phyloP scores from a whole-genome alignment of 192 early-diverging fungal genomes.

The Rhizophagus clarus region DNA sequence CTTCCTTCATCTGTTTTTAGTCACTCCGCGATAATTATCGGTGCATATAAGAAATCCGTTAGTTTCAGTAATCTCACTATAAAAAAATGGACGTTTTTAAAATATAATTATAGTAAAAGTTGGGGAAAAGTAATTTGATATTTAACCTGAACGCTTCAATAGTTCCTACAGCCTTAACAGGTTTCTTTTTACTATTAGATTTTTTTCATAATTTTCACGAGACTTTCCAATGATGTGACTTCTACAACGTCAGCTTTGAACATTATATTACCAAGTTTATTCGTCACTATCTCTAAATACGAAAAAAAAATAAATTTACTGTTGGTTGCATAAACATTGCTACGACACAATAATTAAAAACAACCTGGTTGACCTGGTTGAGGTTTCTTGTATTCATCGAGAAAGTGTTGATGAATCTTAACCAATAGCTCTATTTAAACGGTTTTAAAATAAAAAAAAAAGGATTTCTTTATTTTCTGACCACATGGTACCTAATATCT shows the following conservation, averaged over 20 bases:
- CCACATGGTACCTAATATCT: no score
- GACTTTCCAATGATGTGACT: neutral
- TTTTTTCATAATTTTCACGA: neutral
- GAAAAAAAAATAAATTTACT: no score
- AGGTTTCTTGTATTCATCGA: no score
- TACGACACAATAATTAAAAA: no score
- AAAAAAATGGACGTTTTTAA: neutral
- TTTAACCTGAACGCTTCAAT: neutral
- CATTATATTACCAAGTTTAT: neutral
- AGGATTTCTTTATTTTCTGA: no score
- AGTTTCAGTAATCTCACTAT: neutral
- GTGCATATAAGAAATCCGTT: neutral
- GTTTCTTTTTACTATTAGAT: neutral
- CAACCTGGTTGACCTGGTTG: no score
- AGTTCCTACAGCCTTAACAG: neutral
- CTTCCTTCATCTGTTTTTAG: neutral
- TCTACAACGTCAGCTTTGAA: conserved; percentile 1
- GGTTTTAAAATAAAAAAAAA: no score
- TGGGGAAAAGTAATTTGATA: no score
- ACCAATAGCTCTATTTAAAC: no score
- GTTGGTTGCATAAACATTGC: no score
- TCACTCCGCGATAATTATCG: neutral
- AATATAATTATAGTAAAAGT: no score
- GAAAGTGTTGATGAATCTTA: no score
- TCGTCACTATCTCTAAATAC: neutral